Base-by-base conservation (phyloP, 2,329 filamentous ascomycete species). In the Fusarium veterinarium region DNA sequence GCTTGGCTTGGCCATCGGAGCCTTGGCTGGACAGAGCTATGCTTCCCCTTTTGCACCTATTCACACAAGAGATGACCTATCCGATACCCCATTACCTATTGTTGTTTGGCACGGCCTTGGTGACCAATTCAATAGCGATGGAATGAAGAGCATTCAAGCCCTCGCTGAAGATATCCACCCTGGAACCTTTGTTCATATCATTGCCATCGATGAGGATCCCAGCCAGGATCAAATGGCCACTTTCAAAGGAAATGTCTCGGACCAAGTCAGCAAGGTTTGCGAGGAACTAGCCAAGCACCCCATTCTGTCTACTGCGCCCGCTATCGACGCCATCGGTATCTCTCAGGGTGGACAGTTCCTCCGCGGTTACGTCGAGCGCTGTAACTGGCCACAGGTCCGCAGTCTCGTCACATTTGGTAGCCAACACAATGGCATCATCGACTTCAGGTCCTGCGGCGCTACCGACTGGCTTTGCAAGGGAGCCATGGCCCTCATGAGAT, bases 311-410 rank as follows among this genome's bases (percentile, higher is more conserved):
- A 93, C 92, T 11, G 93, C 93, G 1, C 93, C 93, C 0, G 94
- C 92, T 71, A 87, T 98, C 79, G 96, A 98, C 82, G 95, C 95
- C 38, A 84, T 99, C 40, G 96, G 96, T 33, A 98, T 99, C 86
- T 96, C 93, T 19, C 96, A 99, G 82, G 96, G 96, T 71, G 96
- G 96, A 3, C 94, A 97, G 81, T 98, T 99, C 84, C 88, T 99
- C n/a, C 91, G 96, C 66, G 96, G 89, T 30, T 95, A 97, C 80
- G 86, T 97, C 72, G 91, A 99, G 86, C 89, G 94, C 46, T 99
- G 96, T 86, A 96, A 95, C 81, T 78, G 77, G 38, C 91, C 94
- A 0, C 91, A 90, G 8, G 89, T 97, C 17, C 89, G 90, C 73
- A 95, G 90, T 79, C 88, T 98, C 41, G 89, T 97, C 71, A 98